A percentile compares a stretch with the other conserved stretches of the same genome.
phyloP scores from a whole-genome alignment of 202 grass and related monocot species.

The Cymbopogon flexuosus region DNA sequence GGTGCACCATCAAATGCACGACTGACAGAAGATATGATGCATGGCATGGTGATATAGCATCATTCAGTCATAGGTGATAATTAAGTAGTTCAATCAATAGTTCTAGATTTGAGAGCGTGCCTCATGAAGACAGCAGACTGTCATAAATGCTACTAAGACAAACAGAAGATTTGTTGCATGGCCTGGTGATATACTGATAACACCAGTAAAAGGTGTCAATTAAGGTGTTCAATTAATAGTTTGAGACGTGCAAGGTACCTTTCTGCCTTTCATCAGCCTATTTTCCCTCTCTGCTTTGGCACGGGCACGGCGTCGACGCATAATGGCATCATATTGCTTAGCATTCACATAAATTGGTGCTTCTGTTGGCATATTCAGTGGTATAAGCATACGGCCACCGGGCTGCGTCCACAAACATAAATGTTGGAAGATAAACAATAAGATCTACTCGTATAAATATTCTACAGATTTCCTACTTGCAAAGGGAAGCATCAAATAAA shows the following conservation, averaged over 20 bases:
- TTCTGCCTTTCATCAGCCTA: slow-evolving; percentile 52
- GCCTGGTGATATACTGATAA: background rate
- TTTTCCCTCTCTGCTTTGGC: slow-evolving; percentile 63
- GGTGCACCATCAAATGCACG: slow-evolving; percentile 27
- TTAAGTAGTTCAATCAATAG: background rate
- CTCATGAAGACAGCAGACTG: background rate
- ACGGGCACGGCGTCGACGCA: slow-evolving; percentile 70
- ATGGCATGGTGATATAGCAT: background rate
- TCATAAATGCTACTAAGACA: background rate
- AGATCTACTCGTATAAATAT: background rate
- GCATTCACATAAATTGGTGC: slow-evolving; percentile 77
- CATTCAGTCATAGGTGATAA: background rate
- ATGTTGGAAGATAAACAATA: slow-evolving; percentile 19
- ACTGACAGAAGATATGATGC: background rate
- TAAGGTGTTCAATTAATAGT: background rate
- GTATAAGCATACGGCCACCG: slow-evolving; percentile 55
- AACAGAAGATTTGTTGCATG: background rate
- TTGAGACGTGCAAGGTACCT: slow-evolving; percentile 43
- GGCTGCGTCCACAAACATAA: slow-evolving; percentile 36
- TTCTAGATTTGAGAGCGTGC: background rate
- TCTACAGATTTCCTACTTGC: background rate
- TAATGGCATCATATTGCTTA: slow-evolving; percentile 74
- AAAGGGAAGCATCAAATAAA: slow-evolving; percentile 14
- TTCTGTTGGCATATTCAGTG: slow-evolving; percentile 59
- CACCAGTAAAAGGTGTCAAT: background rate